Percentiles rank a stretch among this genome's conserved stretches.
phyloP scores from a whole-genome alignment of 78 protist species.

The Dictyostelium intermedium region DNA sequence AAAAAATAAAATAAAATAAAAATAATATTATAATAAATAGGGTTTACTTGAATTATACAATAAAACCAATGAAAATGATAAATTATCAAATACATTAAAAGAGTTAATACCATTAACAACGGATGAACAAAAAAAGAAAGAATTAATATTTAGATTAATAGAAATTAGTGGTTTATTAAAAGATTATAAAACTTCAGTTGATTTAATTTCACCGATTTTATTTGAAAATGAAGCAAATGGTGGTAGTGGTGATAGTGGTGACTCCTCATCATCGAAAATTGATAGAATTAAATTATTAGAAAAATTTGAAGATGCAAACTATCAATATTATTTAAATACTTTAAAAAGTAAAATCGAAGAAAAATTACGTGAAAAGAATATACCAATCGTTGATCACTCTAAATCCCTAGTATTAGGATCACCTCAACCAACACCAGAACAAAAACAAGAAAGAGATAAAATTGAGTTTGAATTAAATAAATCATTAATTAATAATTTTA shows the following conservation, averaged over 20 bases:
- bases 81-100: conserved; percentile 19
- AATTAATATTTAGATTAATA: neutral
- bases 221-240: neutral
- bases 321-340: neutral
- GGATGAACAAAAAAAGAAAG: conserved; percentile 29
- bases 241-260: neutral
- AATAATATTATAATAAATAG: neutral
- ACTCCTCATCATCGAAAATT: neutral
- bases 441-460: conserved; percentile 1
- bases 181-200: neutral
- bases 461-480: conserved; percentile 5
- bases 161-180: neutral
- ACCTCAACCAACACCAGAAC: conserved; percentile 45
- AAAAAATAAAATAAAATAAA: neutral
- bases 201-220: neutral
- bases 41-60: conserved; percentile 53
- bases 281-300: conserved; percentile 5
- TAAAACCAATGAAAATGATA: conserved; percentile 46
- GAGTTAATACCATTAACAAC: conserved; percentile 45
- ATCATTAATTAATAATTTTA: neutral
- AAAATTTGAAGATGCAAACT: neutral
- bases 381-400: conserved; percentile 48
- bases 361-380: conserved; percentile 22
- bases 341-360: neutral
- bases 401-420: conserved; percentile 52